Base-by-base conservation (phyloP, 2,329 filamentous ascomycete genomes). In the Claviceps pazoutovae region DNA sequence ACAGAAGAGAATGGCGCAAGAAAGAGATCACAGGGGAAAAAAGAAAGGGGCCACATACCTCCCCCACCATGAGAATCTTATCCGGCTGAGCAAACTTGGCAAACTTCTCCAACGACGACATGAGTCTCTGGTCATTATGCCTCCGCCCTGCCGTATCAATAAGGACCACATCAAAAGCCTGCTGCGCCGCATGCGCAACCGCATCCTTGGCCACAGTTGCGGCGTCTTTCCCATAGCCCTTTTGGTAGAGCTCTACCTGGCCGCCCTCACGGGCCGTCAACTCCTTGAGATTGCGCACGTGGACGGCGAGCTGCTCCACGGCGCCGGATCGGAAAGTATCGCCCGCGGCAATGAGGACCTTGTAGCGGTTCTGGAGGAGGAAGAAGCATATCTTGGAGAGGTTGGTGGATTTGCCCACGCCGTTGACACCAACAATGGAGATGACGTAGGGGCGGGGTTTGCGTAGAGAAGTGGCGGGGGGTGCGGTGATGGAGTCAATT, bases 371-470 rank as follows among this genome's bases (percentile, higher is more conserved):
- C 68, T 98, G 91, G 36, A 98, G 75, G 39, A 98, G 75, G 72
- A 98, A 98, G 71, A 93, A 98, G 68, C 90, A 95, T 58, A 98
- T 95, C 69, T 98, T 98, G 67, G 88, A 91, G 39, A 98, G 76
- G 65, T 96, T 97, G 50, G 93, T 98, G 16, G 90, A 96, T 72
- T 98, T 98, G 63, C 93, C 93, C 39, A 98, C 93, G 51, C 93
- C 93, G 66, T 98, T 98, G 64, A 98, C 93, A 56, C 93, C 93
- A 44, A 98, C 93, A 55, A 98, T 95, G 53, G 89, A 96, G 65
- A 98, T 94, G 61, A 97, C 91, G 65, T 97, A 98, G 44, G 93
- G 93, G 4, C 93, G 84, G 19, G 78, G 69, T 54, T 76, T 75
- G 58, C 79, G 72, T 55, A 82, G 74, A 34, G 82, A 82, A 3